Base-by-base conservation (phyloP, 805 yeast species). In the Suhomyces pyralidae region DNA sequence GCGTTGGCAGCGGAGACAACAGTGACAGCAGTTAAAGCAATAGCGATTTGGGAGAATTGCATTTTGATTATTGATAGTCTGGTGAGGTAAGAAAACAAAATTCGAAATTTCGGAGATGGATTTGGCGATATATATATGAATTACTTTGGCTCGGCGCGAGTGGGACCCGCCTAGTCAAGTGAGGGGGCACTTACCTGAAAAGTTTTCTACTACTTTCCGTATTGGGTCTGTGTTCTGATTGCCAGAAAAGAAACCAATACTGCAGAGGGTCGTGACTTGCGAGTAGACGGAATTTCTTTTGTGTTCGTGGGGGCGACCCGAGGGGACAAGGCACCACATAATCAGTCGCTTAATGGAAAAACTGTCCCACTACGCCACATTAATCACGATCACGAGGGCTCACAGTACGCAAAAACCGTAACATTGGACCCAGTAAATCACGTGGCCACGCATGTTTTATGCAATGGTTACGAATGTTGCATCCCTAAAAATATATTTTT, bases 21-120 rank as follows among this genome's bases (percentile, higher is more conserved):
- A 49, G 68, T 55, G 49, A 60, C 66, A 28, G 65, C 68, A 58
- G 66, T 58, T 61, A 65, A 62, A 52, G 69, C 68, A 61, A 64
- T 54, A 56, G 63, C 55, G 57, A 63, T 61, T 53, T 63, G 54
- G 45, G 53, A 54, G 67, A 65, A 65, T 62, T 65, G 69, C 69
- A 65, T 65, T 60, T 24, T 61, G 45, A 43, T 38, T 25, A 19
- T 48, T 24, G 51, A 19, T 38, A 19, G 9, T 19, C 42, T 38
- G 50, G 22, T 38, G 28, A 42, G 32, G 14, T n/a, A 22, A n/a
- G 7, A 20, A 46, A 24, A 24, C 9, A 28, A 36, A 36, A 24
- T 19, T n/a, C 9, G n/a, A 24, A 24, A 28, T 19, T 47, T 28
- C 38, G 45, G 19, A 40, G 38, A 36, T 19, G 45, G 50, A 17